Evolutionary conservation across 345 rosid genomes (phyloP).

Genomic region (Odontarrhena argentea): DNA sequence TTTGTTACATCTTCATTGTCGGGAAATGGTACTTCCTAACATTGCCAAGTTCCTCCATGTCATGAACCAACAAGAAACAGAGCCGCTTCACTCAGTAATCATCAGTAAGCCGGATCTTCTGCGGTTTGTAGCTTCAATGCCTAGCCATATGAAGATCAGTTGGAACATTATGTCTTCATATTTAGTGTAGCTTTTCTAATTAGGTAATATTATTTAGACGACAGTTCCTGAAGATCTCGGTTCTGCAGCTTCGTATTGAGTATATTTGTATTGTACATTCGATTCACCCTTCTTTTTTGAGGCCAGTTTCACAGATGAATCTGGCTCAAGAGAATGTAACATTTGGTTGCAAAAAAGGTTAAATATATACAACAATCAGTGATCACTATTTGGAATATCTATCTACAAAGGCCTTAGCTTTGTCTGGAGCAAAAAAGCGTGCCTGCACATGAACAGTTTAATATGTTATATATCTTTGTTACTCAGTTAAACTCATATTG

Average conservation of each 20-base stretch:
- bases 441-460: constrained; percentile 56
- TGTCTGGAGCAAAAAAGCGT: constrained; percentile 87
- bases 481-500: background rate
- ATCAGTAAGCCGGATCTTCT: constrained; percentile 58
- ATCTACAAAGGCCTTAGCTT: constrained; percentile 83
- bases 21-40: constrained; percentile 89
- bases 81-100: constrained; percentile 31
- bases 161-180: constrained; percentile 96
- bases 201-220: background rate
- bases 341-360: constrained; percentile 11
- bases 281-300: background rate
- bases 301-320: constrained; percentile 8
- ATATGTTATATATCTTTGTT: background rate
- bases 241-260: background rate
- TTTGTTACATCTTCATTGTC: constrained; percentile 75
- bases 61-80: constrained; percentile 38
- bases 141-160: constrained; percentile 87
- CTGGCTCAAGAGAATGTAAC: constrained; percentile 12
- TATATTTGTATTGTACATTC: constrained; percentile 23
- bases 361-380: constrained; percentile 10
- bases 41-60: constrained; percentile 61
- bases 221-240: constrained; percentile 1
- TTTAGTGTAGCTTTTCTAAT: constrained; percentile 52
- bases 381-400: constrained; percentile 68
- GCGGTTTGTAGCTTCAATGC: constrained; percentile 80